These are phyloP conservation scores for Mycena capillaripes DNA, from an alignment of 768 basidiomycete species.

Conservation along the genomic window DNA sequence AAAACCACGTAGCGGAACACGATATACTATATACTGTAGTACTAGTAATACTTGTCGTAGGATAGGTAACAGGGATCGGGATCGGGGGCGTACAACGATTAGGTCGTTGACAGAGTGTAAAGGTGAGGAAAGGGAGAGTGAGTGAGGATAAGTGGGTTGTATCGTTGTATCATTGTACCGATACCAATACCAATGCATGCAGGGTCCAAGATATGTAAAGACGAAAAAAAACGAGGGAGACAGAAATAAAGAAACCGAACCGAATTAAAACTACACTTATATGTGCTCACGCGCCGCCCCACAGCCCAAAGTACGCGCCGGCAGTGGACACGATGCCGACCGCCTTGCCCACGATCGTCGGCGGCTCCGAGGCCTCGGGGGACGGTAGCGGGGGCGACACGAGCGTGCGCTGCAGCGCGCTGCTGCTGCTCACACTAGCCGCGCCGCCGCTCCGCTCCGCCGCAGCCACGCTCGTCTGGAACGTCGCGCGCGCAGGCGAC, in stretches of 20 bases:
- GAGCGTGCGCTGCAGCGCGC: conserved; percentile 34
- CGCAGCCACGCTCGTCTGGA: conserved; percentile 27
- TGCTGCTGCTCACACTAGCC: neutral
- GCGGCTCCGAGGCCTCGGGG: conserved; percentile 38
- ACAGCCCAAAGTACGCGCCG: conserved; percentile 79
- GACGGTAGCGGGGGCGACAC: neutral
- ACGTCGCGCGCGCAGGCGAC: conserved; percentile 30
- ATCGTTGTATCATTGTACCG: too few relatives aligned
- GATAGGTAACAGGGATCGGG: neutral
- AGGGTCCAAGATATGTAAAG: conserved; percentile 23
- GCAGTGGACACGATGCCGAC: conserved; percentile 87
- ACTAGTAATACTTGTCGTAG: conserved; percentile 24
- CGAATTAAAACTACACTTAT: neutral
- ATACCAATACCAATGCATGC: conserved; percentile 11
- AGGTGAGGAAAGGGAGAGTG: neutral
- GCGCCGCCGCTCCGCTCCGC: neutral
- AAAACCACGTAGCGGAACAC: too few relatives aligned
- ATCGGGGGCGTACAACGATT: neutral
- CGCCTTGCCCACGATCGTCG: conserved; percentile 63
- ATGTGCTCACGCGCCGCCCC: conserved; percentile 41
- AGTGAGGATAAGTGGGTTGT: neutral
- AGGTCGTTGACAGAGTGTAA: neutral
- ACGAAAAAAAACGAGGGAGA: neutral
- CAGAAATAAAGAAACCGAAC: neutral
- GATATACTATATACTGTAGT: conserved; percentile 31